These are phyloP conservation scores for Thuja plicata DNA, from an alignment of 83 land plant genomes.

Conservation along the genomic window DNA sequence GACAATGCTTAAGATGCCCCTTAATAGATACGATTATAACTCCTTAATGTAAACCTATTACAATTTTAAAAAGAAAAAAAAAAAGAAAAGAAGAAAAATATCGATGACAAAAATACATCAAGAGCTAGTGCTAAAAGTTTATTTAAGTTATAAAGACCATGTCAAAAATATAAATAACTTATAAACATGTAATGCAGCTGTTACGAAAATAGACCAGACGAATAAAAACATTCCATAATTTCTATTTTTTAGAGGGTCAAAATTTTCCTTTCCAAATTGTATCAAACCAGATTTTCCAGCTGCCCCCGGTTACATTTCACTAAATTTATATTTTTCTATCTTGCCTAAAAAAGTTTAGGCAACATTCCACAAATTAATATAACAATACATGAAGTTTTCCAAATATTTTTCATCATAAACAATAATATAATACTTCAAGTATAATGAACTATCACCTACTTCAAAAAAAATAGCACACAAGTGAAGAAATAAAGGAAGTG, in stretches of 20 bases:
- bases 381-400: not conserved
- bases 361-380: not conserved
- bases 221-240: not conserved
- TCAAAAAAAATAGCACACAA: not conserved
- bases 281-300: not conserved
- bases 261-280: not conserved
- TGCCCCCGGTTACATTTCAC: not conserved
- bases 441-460: not conserved
- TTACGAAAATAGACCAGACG: not conserved
- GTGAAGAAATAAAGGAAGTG: not conserved
- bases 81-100: no score
- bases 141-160: no score
- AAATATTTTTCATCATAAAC: not conserved
- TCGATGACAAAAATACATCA: no score
- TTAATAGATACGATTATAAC: no score
- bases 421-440: not conserved
- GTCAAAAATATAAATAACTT: not conserved
- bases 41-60: no score
- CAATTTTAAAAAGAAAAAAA: no score
- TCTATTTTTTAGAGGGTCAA: not conserved
- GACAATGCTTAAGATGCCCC: no score
- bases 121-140: no score
- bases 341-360: not conserved
- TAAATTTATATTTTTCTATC: not conserved
- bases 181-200: not conserved